Conservation (phyloP, 306 rosid species). For the Cyamopsis tetragonoloba region DNA sequence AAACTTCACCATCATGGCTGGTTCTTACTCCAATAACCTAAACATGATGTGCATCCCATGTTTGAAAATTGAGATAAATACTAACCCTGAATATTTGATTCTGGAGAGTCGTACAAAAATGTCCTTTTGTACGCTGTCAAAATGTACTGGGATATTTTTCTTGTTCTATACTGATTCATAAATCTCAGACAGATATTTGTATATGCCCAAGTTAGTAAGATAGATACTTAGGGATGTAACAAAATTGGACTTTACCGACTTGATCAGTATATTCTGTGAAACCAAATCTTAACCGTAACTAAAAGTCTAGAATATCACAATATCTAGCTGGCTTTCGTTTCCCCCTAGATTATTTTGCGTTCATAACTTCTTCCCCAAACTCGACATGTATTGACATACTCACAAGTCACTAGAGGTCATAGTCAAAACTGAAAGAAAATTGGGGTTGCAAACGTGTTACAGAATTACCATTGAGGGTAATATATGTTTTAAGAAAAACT, state of each 20-base stretch:
- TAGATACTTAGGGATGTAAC: neutral
- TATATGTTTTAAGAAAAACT: neutral
- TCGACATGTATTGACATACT: constrained; percentile 16
- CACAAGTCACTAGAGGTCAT: too few species aligned
- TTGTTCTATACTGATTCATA: too few species aligned
- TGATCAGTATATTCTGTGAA: neutral
- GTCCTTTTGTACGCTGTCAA: too few species aligned
- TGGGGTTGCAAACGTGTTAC: neutral
- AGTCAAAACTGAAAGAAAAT: neutral
- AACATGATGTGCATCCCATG: too few species aligned
- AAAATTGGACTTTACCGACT: neutral
- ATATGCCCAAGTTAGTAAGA: neutral
- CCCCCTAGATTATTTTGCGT: neutral
- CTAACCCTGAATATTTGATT: too few species aligned
- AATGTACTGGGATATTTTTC: too few species aligned
- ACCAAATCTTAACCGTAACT: neutral
- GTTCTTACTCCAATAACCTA: too few species aligned
- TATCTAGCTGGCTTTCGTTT: neutral
- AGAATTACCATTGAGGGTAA: neutral
- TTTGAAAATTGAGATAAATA: too few species aligned
- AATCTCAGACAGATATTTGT: too few species aligned
- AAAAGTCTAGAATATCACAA: neutral
- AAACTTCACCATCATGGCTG: too few species aligned
- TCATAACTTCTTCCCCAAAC: neutral
- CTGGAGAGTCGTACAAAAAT: too few species aligned